Percentiles rank a stretch among this genome's conserved stretches.
Conservation (phyloP, 140 eudicot genomes). For the Senecio squalidus region DNA sequence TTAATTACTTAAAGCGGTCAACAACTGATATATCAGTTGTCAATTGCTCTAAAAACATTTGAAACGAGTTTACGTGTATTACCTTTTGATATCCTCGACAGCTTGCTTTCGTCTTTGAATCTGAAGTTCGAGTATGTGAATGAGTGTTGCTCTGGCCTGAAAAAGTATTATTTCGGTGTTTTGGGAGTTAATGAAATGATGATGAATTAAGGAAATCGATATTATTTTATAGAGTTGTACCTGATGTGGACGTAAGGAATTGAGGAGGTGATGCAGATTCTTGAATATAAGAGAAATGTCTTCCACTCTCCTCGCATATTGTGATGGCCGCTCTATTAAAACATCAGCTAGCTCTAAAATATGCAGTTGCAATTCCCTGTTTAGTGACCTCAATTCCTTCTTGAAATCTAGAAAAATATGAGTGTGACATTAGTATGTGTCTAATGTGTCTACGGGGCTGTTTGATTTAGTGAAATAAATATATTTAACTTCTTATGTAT, state of each 20-base stretch:
- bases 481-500: too few species aligned
- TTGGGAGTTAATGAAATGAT: not conserved
- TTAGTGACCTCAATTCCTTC: conserved; percentile 79
- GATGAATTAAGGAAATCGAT: not conserved
- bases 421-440: not conserved
- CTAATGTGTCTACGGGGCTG: not conserved
- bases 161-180: not conserved
- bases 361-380: conserved; percentile 82
- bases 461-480: too few species aligned
- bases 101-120: conserved; percentile 87
- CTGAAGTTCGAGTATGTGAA: conserved; percentile 84
- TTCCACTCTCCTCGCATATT: conserved; percentile 93
- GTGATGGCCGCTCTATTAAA: conserved; percentile 84
- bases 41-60: not conserved
- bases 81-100: conserved; percentile 90
- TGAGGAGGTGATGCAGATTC: conserved; percentile 89
- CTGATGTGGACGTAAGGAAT: conserved; percentile 91
- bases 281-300: conserved; percentile 85
- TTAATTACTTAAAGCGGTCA: not conserved
- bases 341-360: conserved; percentile 87
- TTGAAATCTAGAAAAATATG: conserved; percentile 53
- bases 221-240: conserved; percentile 18
- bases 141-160: conserved; percentile 94
- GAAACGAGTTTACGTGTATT: not conserved
- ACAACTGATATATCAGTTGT: not conserved